Evolutionary conservation across 2,329 filamentous ascomycete species (phyloP).

Genomic region (Neopestalotiopsis sp.): DNA sequence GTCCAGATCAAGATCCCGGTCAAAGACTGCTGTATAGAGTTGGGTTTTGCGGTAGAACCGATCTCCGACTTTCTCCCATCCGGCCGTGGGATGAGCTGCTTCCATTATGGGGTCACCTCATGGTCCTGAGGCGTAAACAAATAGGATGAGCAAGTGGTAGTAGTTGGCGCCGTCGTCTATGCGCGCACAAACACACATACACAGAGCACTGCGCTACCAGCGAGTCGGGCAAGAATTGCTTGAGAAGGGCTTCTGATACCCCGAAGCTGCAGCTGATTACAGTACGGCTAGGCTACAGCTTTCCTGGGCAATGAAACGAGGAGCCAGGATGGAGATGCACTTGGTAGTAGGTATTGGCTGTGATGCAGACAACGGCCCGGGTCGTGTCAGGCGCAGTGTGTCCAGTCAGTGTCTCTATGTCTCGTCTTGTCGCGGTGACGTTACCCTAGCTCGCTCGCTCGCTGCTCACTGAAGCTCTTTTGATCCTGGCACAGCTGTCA

Average conservation of each 20-base stretch:
- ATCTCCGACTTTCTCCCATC: conserved; percentile 94
- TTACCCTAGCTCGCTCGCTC: background rate
- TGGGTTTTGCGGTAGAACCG: conserved; percentile 95
- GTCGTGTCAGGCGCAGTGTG: background rate
- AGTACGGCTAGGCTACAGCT: background rate
- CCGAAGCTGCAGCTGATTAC: background rate
- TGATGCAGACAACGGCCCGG: background rate
- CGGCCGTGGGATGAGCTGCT: conserved; percentile 72
- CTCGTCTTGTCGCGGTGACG: background rate
- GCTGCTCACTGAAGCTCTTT: background rate
- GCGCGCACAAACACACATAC: background rate
- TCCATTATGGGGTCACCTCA: conserved; percentile 54
- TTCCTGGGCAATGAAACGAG: background rate
- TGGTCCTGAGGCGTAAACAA: conserved; percentile 20
- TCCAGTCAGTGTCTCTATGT: background rate
- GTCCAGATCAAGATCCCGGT: conserved; percentile 91
- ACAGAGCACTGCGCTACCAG: background rate
- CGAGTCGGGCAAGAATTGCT: background rate
- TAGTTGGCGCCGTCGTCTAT: background rate
- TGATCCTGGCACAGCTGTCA: background rate
- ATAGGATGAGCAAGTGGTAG: background rate
- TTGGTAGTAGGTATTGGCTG: background rate
- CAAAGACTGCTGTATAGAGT: conserved; percentile 91
- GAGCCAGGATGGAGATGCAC: background rate
- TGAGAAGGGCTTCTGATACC: background rate